Conservation (phyloP, 176 grass and related monocot genomes). For the Raddia distichophylla region DNA sequence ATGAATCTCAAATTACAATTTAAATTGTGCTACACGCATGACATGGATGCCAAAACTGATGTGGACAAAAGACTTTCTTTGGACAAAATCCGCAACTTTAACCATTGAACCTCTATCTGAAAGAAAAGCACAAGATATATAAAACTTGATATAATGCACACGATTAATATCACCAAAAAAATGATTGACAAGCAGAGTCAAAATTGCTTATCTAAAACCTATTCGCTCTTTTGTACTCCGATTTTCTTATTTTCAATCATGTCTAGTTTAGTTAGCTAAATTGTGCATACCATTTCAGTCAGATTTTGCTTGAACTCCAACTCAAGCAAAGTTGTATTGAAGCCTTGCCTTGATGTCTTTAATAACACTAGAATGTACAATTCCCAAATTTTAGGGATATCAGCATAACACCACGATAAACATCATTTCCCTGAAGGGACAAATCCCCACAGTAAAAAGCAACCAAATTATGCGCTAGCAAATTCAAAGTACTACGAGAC, state of each 20-base stretch:
- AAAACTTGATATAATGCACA: neutral
- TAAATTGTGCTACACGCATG: neutral
- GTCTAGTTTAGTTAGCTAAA: constrained; percentile 10
- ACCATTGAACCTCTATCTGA: neutral
- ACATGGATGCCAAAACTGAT: neutral
- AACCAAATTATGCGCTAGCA: neutral
- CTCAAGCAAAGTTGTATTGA: neutral
- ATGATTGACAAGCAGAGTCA: neutral
- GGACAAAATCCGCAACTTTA: neutral
- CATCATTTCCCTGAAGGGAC: neutral
- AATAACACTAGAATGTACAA: neutral
- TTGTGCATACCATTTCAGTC: neutral
- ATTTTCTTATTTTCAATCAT: neutral
- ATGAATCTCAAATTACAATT: neutral
- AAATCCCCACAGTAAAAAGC: neutral
- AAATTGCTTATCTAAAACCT: neutral
- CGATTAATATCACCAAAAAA: neutral
- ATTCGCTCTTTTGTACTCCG: neutral
- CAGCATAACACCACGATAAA: neutral
- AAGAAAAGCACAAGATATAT: neutral
- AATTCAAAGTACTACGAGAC: neutral
- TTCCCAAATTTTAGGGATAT: neutral
- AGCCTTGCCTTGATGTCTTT: neutral
- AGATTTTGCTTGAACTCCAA: neutral
- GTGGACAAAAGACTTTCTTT: neutral